Base-by-base conservation (phyloP, 805 yeast genomes). In the Lipomyces spencermartinsiae region DNA sequence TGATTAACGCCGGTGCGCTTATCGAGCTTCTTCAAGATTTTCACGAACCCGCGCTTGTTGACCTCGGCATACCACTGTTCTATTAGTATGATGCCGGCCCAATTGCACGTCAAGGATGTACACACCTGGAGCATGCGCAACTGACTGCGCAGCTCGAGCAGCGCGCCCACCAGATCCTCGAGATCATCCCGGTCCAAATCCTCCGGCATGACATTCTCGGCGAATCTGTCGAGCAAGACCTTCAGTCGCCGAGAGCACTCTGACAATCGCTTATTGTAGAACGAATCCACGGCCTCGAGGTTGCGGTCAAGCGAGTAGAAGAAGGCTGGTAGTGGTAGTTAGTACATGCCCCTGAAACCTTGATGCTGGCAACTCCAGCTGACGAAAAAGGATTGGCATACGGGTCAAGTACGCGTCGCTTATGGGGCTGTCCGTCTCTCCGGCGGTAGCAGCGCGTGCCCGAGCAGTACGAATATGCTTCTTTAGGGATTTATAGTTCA, bases 21-120 rank as follows among this genome's bases (percentile, higher is more conserved):
- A 78, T 94, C 98, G 73, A 93, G 83, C 75, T 93, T 93, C 80
- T 93, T 93, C 75, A 94, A 82, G 71, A 94, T 94, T 80, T 93
- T 93, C 63, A 88, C 85, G 73, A 93, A 91, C 0, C 97, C 98
- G 69, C 96, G 87, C 76, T 90, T 91, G 81, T 93, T 93, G 74
- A 93, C 85, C 76, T 94, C 98, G 31, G 96, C 96, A 77, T 86
- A 93, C 97, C 98, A 94, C 77, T 73, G 37, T 14, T 53, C 34
- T 7, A 31, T 55, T 25, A 62, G 57, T 29, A 54, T 37, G 6
- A 22, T 2, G 22, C 22, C 22, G 37, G 43, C 25, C 31, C 9
- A 31, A n/a, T 3, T 31, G n/a, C 31, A 35, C 8, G 16, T 35
- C 14, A 33, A 9, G 19, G 2, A 59, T 34, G 22, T 22, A 29